phyloP scores from a whole-genome alignment of 805 yeast genomes.

The Saccharomyces eubayanus region DNA sequence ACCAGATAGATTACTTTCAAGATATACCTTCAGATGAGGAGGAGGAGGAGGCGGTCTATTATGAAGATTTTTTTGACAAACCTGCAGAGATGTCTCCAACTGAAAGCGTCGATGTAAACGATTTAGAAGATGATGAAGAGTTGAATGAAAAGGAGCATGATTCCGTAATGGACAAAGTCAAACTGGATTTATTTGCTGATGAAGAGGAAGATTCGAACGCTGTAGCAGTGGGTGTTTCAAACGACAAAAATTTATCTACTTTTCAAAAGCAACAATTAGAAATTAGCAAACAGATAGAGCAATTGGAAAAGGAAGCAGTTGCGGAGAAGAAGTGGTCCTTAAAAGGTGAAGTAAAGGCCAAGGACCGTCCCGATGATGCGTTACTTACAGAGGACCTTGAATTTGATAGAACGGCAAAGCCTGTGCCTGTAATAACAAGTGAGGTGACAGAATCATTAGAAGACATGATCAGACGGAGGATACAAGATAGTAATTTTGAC shows the following conservation, averaged over 20 bases:
- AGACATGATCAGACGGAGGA: conserved; percentile 78
- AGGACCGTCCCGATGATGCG: conserved; percentile 77
- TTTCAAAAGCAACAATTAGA: conserved; percentile 77
- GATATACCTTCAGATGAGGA: conserved; percentile 44
- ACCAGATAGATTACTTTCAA: conserved; percentile 43
- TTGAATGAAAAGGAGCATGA: conserved; percentile 56
- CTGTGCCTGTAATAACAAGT: conserved; percentile 89
- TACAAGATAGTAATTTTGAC: conserved; percentile 67
- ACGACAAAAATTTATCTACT: conserved; percentile 43
- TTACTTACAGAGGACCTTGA: conserved; percentile 73
- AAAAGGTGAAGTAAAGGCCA: conserved; percentile 83
- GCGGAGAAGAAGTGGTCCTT: conserved; percentile 91
- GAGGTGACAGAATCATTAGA: conserved; percentile 82
- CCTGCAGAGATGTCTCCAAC: conserved; percentile 14
- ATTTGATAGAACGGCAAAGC: conserved; percentile 88
- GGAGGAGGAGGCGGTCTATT: conserved; percentile 50
- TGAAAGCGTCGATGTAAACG: conserved; percentile 4
- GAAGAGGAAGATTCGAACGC: conserved; percentile 26
- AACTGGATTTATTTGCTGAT: conserved; percentile 51
- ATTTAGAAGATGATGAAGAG: conserved; percentile 28
- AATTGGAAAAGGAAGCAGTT: conserved; percentile 77
- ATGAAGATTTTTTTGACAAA: conserved; percentile 57
- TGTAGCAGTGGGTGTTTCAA: conserved; percentile 21
- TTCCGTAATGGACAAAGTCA: conserved; percentile 51
- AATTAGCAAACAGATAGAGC: conserved; percentile 66